Conservation (phyloP, 1,284 basidiomycete species). For the Pisolithus thermaeus region DNA sequence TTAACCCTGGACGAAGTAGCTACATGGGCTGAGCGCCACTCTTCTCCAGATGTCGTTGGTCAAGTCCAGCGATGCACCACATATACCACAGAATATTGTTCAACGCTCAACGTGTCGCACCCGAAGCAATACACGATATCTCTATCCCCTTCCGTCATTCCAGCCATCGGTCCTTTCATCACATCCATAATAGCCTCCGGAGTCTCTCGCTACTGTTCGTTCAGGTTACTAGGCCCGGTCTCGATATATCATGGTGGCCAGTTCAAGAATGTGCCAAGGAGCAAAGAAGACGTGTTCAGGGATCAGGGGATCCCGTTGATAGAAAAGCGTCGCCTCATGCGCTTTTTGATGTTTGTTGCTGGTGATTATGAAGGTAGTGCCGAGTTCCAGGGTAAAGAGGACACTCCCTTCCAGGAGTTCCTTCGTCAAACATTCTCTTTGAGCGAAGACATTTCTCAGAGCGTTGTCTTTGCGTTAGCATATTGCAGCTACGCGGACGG, state of each 20-base stretch:
- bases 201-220: constrained; percentile 87
- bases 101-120: constrained; percentile 41
- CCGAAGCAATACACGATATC: constrained; percentile 82
- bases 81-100: constrained; percentile 41
- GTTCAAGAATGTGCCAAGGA: constrained; percentile 74
- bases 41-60: constrained; percentile 12
- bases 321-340: constrained; percentile 91
- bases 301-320: constrained; percentile 71
- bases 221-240: constrained; percentile 79
- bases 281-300: constrained; percentile 94
- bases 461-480: constrained; percentile 70
- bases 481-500: constrained; percentile 54
- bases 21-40: constrained; percentile 52
- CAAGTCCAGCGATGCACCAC: constrained; percentile 19
- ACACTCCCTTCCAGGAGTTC: constrained; percentile 54
- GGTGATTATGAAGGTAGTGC: constrained; percentile 65
- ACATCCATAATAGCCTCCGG: constrained; percentile 78
- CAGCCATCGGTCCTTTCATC: constrained; percentile 77
- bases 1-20: constrained; percentile 78
- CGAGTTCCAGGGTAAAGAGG: constrained; percentile 55
- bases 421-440: constrained; percentile 60
- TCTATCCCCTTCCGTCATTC: constrained; percentile 77
- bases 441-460: constrained; percentile 47
- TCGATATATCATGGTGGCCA: constrained; percentile 49
- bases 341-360: constrained; percentile 79